Evolutionary conservation across 2,329 filamentous ascomycete species (phyloP).

Genomic region (Epichloe gansuensis): DNA sequence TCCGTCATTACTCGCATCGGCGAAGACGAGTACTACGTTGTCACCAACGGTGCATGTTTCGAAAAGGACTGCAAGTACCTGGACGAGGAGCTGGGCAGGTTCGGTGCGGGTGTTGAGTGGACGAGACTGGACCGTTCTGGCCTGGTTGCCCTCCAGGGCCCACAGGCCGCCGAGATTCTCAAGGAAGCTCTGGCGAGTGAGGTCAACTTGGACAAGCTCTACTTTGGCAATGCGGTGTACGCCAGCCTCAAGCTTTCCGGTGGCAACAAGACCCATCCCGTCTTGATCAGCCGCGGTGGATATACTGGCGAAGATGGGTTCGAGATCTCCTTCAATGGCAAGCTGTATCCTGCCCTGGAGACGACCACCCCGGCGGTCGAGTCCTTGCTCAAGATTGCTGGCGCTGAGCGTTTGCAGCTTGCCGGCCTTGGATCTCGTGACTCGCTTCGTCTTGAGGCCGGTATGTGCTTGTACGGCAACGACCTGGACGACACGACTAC

Average conservation of each 20-base stretch:
- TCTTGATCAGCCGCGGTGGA: conserved; percentile 71
- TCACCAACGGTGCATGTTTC: conserved; percentile 87
- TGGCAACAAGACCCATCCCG: conserved; percentile 27
- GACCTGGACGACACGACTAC: conserved; percentile 73
- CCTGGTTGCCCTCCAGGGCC: conserved; percentile 82
- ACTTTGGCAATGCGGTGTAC: conserved; percentile 68
- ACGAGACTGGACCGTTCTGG: conserved; percentile 60
- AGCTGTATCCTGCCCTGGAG: conserved; percentile 27
- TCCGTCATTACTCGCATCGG: conserved; percentile 77
- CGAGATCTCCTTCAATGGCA: conserved; percentile 66
- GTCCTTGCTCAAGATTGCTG: conserved; percentile 53
- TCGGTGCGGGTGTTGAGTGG: conserved; percentile 49
- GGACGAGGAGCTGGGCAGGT: conserved; percentile 49
- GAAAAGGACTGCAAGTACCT: conserved; percentile 80
- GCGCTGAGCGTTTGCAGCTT: conserved; percentile 53
- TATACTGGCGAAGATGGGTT: conserved; percentile 99
- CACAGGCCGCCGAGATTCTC: conserved; percentile 60
- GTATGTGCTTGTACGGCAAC: conserved; percentile 99
- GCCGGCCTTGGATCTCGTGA: conserved; percentile 87
- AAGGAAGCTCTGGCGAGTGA: conserved; percentile 44
- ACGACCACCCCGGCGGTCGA: conserved; percentile 47
- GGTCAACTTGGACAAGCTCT: conserved; percentile 52
- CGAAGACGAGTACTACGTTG: conserved; percentile 71
- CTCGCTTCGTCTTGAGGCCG: conserved; percentile 84
- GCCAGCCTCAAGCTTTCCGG: conserved; percentile 52